Conservation (phyloP, 2,329 filamentous ascomycete species). For the Monosporascus ibericus region DNA sequence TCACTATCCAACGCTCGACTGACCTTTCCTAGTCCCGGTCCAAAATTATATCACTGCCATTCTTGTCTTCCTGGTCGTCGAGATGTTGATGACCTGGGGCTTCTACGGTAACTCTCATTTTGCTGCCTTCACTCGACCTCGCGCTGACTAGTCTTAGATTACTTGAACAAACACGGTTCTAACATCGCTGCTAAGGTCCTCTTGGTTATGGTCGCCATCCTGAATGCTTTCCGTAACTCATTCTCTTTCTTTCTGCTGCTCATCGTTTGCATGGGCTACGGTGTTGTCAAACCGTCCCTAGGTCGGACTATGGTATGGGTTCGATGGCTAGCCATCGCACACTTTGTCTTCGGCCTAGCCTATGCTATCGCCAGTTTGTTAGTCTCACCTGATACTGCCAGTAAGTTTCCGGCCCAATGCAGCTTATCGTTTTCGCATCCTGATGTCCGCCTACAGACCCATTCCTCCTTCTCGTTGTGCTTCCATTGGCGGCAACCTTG, state of each 20-base stretch:
- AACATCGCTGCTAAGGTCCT: conserved; percentile 78
- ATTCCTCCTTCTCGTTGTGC: conserved; percentile 84
- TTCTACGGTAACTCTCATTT: conserved; percentile 64
- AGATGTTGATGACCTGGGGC: conserved; percentile 98
- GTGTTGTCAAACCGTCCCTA: conserved; percentile 89
- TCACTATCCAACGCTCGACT: conserved; percentile 18
- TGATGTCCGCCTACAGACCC: conserved; percentile 50
- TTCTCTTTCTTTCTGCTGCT: conserved; percentile 97
- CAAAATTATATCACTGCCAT: conserved; percentile 99
- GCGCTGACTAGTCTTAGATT: conserved; percentile 56
- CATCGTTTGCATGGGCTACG: conserved; percentile 99
- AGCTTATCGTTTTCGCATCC: not conserved
- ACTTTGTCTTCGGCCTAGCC: conserved; percentile 91
- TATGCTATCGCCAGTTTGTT: conserved; percentile 87
- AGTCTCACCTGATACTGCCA: conserved; percentile 79
- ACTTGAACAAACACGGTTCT: conserved; percentile 82
- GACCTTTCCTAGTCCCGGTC: conserved; percentile 62
- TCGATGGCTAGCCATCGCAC: conserved; percentile 80
- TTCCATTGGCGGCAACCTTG: conserved; percentile 84
- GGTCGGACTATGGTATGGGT: conserved; percentile 94
- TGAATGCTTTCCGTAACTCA: conserved; percentile 91
- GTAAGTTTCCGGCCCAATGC: conserved; percentile 31
- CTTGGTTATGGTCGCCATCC: conserved; percentile 83
- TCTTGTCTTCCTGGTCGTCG: conserved; percentile 84
- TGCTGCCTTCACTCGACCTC: not conserved